A percentile compares a stretch with the other conserved stretches of the same genome.
Evolutionary conservation across 306 rosid species (phyloP).

Genomic region (Cucurbita maxima): DNA sequence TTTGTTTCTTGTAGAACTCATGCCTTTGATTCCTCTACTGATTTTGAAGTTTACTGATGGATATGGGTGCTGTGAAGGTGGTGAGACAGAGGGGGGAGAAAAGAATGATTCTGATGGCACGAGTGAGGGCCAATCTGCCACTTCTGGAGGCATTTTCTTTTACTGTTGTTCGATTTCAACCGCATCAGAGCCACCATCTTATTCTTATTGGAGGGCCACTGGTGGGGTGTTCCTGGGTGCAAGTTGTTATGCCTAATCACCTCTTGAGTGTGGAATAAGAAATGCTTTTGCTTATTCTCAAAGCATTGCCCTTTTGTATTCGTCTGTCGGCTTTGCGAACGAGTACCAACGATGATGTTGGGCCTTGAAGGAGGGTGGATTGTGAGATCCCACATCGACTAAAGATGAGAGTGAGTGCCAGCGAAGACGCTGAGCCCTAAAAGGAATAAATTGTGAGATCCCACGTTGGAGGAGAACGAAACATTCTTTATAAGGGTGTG

Average conservation of each 20-base stretch:
- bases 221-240: slow-evolving; percentile 15
- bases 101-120: slow-evolving; percentile 20
- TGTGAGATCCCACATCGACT: too few species aligned
- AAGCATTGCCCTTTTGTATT: slow-evolving; percentile 29
- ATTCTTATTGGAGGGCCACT: slow-evolving; percentile 10
- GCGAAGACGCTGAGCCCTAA: too few species aligned
- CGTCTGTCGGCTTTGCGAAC: slow-evolving; percentile 2
- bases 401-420: too few species aligned
- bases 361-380: too few species aligned
- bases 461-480: too few species aligned
- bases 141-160: slow-evolving; percentile 52
- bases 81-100: slow-evolving; percentile 26
- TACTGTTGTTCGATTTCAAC: slow-evolving; percentile 13
- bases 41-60: slow-evolving; percentile 22
- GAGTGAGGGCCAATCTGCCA: slow-evolving; percentile 31
- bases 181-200: slow-evolving; percentile 15
- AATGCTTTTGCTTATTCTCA: slow-evolving; percentile 48
- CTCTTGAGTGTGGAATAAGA: slow-evolving; percentile 55
- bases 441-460: too few species aligned
- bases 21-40: slow-evolving; percentile 22
- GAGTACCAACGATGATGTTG: too few species aligned
- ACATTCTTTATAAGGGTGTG: too few species aligned
- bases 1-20: slow-evolving; percentile 46
- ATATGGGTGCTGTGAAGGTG: slow-evolving; percentile 13
- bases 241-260: slow-evolving; percentile 17